Evolutionary conservation across 1,139 yeast species (phyloP).

Genomic region (Kodamaea anthophila): DNA sequence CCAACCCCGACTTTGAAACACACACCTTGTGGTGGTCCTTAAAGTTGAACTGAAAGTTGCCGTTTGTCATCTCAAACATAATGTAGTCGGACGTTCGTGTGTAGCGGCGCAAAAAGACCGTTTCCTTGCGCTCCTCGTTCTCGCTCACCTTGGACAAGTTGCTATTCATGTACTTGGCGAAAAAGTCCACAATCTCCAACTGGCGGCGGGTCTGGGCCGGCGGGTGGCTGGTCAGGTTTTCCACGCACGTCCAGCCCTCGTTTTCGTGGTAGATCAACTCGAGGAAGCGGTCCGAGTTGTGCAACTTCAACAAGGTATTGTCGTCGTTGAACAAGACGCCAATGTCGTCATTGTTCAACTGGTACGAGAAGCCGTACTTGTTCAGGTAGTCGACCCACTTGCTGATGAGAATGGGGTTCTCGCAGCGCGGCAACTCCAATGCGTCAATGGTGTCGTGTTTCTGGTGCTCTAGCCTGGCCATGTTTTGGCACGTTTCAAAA

Average conservation of each 20-base stretch:
- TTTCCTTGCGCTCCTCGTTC: conserved; percentile 51
- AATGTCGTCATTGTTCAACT: conserved; percentile 80
- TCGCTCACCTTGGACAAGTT: conserved; percentile 72
- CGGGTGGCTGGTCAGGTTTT: conserved; percentile 48
- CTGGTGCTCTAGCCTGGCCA: conserved; percentile 34
- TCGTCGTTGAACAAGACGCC: conserved; percentile 90
- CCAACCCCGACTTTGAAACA: conserved; percentile 67
- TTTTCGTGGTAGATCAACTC: conserved; percentile 52
- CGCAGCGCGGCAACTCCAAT: conserved; percentile 40
- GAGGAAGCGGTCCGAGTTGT: conserved; percentile 59
- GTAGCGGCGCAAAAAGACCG: conserved; percentile 73
- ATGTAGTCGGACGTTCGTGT: conserved; percentile 73
- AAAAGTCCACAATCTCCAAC: conserved; percentile 76
- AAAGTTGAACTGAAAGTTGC: conserved; percentile 89
- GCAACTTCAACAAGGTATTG: conserved; percentile 67
- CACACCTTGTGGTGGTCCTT: conserved; percentile 91
- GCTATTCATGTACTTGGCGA: conserved; percentile 77
- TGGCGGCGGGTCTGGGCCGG: conserved; percentile 64
- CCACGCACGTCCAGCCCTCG: conserved; percentile 72
- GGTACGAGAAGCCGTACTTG: conserved; percentile 93
- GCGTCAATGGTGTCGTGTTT: conserved; percentile 29
- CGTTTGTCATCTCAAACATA: conserved; percentile 91
- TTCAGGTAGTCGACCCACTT: conserved; percentile 98
- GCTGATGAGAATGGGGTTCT: conserved; percentile 70
- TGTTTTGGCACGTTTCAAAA: conserved; percentile 37